Conservation (phyloP, 2,329 filamentous ascomycete species). For the Neocatenulostroma microsporum region DNA sequence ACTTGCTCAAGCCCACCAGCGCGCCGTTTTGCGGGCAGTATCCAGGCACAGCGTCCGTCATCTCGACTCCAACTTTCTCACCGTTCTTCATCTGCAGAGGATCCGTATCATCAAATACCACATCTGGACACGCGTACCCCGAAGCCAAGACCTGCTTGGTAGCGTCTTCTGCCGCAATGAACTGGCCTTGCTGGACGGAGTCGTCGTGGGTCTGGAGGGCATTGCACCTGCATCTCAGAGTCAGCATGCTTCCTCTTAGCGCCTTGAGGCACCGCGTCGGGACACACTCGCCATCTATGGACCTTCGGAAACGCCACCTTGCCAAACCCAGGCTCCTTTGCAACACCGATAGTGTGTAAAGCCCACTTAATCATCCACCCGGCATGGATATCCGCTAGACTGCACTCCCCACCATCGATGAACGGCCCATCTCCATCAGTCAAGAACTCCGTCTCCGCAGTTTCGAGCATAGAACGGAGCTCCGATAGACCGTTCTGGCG, state of each 20-base stretch:
- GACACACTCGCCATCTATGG: slow-evolving; percentile 16
- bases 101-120: slow-evolving; percentile 13
- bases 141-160: slow-evolving; percentile 12
- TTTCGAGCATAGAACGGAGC: slow-evolving; percentile 12
- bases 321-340: slow-evolving; percentile 13
- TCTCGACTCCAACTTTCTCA: slow-evolving; percentile 14
- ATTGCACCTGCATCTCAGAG: slow-evolving; percentile 9
- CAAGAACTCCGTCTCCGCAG: slow-evolving; percentile 16
- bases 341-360: slow-evolving; percentile 13
- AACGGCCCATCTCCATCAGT: slow-evolving; percentile 11
- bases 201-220: slow-evolving; percentile 13
- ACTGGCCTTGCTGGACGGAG: slow-evolving; percentile 9
- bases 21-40: slow-evolving; percentile 16
- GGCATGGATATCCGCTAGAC: slow-evolving; percentile 16
- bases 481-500: slow-evolving; percentile 14
- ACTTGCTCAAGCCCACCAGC: slow-evolving; percentile 8
- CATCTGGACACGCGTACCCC: slow-evolving; percentile 11
- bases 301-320: slow-evolving; percentile 13
- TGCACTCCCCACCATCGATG: slow-evolving; percentile 12
- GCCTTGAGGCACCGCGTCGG: neutral
- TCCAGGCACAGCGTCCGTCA: slow-evolving; percentile 17
- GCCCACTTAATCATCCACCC: slow-evolving; percentile 20
- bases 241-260: slow-evolving; percentile 1
- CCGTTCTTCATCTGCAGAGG: slow-evolving; percentile 11
- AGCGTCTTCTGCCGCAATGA: slow-evolving; percentile 16